Evolutionary conservation across 1,139 yeast genomes (phyloP), one percentile per base, ranked within the genome.

Genomic region (Candida neerlandica): DNA sequence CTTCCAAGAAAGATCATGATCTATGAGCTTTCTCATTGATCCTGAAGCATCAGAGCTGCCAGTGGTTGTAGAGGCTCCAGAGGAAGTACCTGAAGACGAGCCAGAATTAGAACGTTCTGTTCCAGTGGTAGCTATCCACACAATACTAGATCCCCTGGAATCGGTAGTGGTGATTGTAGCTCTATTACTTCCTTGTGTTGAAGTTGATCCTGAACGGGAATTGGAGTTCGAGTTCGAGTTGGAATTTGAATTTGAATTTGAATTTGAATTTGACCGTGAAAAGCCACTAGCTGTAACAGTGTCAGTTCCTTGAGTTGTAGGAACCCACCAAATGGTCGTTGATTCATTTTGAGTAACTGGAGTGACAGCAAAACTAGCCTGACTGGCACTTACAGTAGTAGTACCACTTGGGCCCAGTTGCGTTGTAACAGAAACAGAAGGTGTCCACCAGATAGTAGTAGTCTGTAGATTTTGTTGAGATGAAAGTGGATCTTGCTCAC

Each of bases 111-210:
- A 16, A 11, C 32, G 15, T 9, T 30, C 38, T 1, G 47, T 16
- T 19, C 41, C 45, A 11, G 55, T 44, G 19, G 51, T 45, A 10
- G 51, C 45, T 5, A 42, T 34, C 80, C 80, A 75, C 3, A 58
- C 58, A 0, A 71, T 64, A 56, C 75, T 77, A 3, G 66, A 56
- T 40, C 43, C 43, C 2, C 16, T 29, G 16, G 43, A 40, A 19
- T 37, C 40, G 1, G 43, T 27, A 7, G 32, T 40, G 11, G 43
- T 40, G 7, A 16, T 27, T 9, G 34, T 27, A 26, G 23, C 33
- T 10, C 21, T 40, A 29, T n/a, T 15, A 40, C 18, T 27, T 7
- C n/a, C 33, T 40, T 19, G 27, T 18, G 15, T 37, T 5, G 40
- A 37, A 37, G 15, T 21, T 37, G 40, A 32, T 32, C 35, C 18